Percentiles rank a stretch among this genome's conserved stretches.
Evolutionary conservation across 805 yeast genomes (phyloP).

Genomic region (Candida nitratophila): DNA sequence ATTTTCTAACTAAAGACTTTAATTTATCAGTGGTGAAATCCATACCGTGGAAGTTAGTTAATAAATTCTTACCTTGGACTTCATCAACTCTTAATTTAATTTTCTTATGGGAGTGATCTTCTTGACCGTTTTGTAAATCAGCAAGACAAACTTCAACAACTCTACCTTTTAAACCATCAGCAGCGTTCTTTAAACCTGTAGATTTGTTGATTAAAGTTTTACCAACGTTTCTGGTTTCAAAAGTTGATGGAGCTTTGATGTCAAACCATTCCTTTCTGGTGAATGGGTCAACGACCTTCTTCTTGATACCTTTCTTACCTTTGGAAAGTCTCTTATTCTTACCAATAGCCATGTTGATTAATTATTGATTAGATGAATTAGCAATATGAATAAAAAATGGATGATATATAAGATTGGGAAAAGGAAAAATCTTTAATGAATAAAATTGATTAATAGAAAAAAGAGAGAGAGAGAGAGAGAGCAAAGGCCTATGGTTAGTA

Average conservation of each 20-base stretch:
- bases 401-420: neutral
- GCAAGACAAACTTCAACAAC: slow-evolving; percentile 93
- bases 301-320: slow-evolving; percentile 97
- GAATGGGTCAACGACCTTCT: slow-evolving; percentile 99
- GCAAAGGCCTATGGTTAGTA: no score
- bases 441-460: no score
- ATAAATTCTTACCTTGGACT: slow-evolving; percentile 97
- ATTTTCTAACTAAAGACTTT: slow-evolving; percentile 96
- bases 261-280: slow-evolving; percentile 98
- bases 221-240: slow-evolving; percentile 98
- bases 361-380: neutral
- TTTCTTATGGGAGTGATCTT: slow-evolving; percentile 98
- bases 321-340: slow-evolving; percentile 72
- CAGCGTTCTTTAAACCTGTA: slow-evolving; percentile 96
- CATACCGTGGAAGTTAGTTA: slow-evolving; percentile 99
- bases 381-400: neutral
- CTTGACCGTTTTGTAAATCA: slow-evolving; percentile 90
- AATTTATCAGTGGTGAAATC: slow-evolving; percentile 97
- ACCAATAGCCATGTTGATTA: slow-evolving; percentile 50
- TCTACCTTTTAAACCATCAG: slow-evolving; percentile 97
- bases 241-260: slow-evolving; percentile 97
- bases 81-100: slow-evolving; percentile 97
- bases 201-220: slow-evolving; percentile 98
- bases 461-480: no score
- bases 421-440: no score